Conservation (phyloP, 345 rosid genomes). For the Rhizophora apiculata region DNA sequence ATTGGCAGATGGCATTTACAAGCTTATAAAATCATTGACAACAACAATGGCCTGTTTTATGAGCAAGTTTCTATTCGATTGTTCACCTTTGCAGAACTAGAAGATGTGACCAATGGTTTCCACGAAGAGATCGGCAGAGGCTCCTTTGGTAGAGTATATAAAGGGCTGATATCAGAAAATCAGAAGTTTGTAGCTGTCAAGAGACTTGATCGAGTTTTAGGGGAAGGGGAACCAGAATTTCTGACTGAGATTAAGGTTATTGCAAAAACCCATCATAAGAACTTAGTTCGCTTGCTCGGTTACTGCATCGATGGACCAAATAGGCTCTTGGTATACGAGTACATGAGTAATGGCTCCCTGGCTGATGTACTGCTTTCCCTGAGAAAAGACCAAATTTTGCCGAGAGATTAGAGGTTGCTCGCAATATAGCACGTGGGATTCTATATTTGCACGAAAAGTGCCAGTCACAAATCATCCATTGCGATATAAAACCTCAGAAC, state of each 20-base stretch:
- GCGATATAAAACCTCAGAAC: no score
- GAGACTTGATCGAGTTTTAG: no score
- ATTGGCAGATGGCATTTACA: background rate
- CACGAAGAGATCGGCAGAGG: no score
- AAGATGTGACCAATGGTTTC: conserved; percentile 8
- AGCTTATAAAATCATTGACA: conserved; percentile 6
- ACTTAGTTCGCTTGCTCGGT: conserved; percentile 24
- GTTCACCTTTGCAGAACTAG: conserved; percentile 21
- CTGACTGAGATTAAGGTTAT: no score
- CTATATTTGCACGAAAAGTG: no score
- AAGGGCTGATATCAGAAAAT: no score
- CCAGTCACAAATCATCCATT: no score
- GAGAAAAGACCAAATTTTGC: conserved; percentile 11
- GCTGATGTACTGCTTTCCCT: conserved; percentile 22
- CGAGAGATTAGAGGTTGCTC: conserved; percentile 19
- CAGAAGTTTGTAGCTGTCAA: no score
- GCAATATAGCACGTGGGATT: conserved; percentile 13
- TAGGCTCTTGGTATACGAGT: conserved; percentile 32
- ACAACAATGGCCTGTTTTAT: background rate
- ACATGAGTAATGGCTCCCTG: conserved; percentile 34
- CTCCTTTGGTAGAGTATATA: no score
- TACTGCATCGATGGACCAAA: conserved; percentile 22
- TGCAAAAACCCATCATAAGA: conserved; percentile 15
- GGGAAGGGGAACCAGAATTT: no score
- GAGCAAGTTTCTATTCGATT: conserved; percentile 15